Conservation (phyloP, 2,329 filamentous ascomycete genomes). For the Scolecobasidium constrictum region DNA sequence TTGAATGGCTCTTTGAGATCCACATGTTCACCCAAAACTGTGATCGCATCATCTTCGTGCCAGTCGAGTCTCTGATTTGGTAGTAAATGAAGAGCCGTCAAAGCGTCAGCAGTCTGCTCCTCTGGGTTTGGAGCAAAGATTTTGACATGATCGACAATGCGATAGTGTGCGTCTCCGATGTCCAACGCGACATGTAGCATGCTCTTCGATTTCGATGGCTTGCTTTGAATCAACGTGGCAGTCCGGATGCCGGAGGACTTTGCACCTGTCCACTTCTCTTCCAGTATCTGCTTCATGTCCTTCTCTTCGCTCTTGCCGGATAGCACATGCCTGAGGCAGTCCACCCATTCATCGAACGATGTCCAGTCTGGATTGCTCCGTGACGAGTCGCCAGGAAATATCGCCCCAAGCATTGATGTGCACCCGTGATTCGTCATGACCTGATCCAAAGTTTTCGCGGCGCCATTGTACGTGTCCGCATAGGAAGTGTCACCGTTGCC, state of each 20-base stretch:
- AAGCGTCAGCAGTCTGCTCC: conserved; percentile 11
- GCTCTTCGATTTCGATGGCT: not conserved
- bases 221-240: not conserved
- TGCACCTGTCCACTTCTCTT: not conserved
- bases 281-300: not conserved
- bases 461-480: conserved; percentile 12
- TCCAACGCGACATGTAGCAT: conserved; percentile 6
- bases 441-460: conserved; percentile 11
- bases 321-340: too few relatives aligned
- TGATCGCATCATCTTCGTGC: conserved; percentile 1
- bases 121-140: conserved; percentile 13
- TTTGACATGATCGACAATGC: conserved; percentile 13
- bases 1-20: conserved; percentile 14
- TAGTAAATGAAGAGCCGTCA: conserved; percentile 10
- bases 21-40: conserved; percentile 13
- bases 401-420: conserved; percentile 1
- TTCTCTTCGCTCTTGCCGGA: not conserved
- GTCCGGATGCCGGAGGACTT: not conserved
- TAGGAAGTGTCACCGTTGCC: conserved; percentile 16
- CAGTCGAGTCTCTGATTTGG: not conserved
- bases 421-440: conserved; percentile 12
- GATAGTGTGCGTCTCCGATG: conserved; percentile 7
- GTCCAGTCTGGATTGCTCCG: conserved; percentile 4
- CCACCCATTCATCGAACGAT: conserved; percentile 5
- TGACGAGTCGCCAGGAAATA: conserved; percentile 8